These are phyloP conservation scores for Petunia secreta DNA, from an alignment of 257 asterid species.

Conservation along the genomic window DNA sequence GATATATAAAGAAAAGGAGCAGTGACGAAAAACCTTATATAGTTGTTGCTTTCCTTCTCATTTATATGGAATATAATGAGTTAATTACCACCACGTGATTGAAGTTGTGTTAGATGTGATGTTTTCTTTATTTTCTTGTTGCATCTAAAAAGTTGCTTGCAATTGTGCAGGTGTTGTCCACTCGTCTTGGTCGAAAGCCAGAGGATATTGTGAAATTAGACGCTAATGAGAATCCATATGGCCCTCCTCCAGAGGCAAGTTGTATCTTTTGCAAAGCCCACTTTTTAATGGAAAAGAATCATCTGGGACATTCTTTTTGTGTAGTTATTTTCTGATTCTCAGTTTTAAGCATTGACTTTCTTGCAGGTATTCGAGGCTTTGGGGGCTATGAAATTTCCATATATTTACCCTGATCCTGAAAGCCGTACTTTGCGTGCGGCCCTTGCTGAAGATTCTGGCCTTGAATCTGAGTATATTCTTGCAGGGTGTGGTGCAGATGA, in stretches of 20 bases:
- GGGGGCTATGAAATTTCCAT: slow-evolving; percentile 85
- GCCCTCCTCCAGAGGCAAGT: slow-evolving; percentile 97
- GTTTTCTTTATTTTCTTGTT: slow-evolving; percentile 11
- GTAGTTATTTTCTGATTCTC: not conserved
- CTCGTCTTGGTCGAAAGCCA: slow-evolving; percentile 91
- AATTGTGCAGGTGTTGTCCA: slow-evolving; percentile 74
- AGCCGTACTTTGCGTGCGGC: slow-evolving; percentile 92
- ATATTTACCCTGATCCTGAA: slow-evolving; percentile 97
- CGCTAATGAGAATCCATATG: slow-evolving; percentile 96
- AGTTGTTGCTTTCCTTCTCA: not conserved
- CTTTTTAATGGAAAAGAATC: not conserved
- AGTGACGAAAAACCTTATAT: not conserved
- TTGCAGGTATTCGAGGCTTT: slow-evolving; percentile 87
- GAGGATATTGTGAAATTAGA: slow-evolving; percentile 94
- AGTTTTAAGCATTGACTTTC: slow-evolving; percentile 27
- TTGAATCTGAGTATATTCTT: slow-evolving; percentile 86
- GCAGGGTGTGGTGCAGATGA: slow-evolving; percentile 99
- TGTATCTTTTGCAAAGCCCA: slow-evolving; percentile 12
- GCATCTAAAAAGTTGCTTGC: slow-evolving; percentile 1
- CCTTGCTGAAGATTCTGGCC: slow-evolving; percentile 93
- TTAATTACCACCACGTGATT: not conserved
- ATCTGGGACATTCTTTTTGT: not conserved
- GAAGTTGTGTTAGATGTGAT: not conserved
- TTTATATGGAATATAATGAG: slow-evolving; percentile 5
- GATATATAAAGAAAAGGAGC: not conserved